Evolutionary conservation across 2,329 filamentous ascomycete species (phyloP).

Genomic region (Aspergillus fijiensis): DNA sequence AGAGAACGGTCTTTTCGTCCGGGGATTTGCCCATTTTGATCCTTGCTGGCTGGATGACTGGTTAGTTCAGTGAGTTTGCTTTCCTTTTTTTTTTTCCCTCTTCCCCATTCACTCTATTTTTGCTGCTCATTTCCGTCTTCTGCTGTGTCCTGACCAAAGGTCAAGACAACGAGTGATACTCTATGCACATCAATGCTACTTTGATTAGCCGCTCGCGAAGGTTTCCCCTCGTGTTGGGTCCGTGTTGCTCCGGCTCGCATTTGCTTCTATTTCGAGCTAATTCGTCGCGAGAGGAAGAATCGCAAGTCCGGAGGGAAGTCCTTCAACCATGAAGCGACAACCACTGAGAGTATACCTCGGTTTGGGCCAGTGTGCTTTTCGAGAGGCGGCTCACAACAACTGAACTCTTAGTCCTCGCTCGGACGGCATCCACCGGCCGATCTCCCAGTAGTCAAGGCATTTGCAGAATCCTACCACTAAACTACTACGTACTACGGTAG

Average conservation of each 20-base stretch:
- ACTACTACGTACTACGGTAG: neutral
- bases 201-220: neutral
- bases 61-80: neutral
- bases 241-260: neutral
- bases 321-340: neutral
- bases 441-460: neutral
- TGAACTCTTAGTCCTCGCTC: neutral
- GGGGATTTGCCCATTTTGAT: neutral
- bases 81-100: neutral
- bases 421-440: neutral
- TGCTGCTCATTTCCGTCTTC: too few relatives aligned
- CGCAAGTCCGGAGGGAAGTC: neutral
- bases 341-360: neutral
- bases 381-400: neutral
- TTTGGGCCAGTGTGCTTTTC: too few relatives aligned
- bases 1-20: neutral
- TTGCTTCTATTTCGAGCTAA: neutral
- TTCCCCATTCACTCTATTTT: neutral
- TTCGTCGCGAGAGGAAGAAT: neutral
- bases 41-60: neutral
- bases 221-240: neutral
- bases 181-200: neutral
- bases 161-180: neutral
- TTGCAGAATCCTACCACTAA: neutral
- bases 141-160: neutral